Evolutionary conservation across 345 rosid genomes (phyloP), one percentile per base, ranked within the genome.

Genomic region (Cardamine occulta): DNA sequence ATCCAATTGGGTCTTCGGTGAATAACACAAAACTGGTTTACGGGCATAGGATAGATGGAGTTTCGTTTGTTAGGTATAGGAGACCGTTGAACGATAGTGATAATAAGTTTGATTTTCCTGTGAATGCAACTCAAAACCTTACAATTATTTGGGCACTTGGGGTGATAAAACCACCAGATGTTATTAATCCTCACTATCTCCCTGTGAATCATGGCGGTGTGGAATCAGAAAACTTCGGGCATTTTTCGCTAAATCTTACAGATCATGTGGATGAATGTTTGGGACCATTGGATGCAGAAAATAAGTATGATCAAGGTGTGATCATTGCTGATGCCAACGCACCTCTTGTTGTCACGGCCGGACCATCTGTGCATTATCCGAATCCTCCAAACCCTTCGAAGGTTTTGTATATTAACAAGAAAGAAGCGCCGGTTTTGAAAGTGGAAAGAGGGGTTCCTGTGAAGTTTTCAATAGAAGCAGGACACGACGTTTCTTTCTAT

Each of bases 11-110:
- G n/a, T 60, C 74, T 53, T 77, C 86, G 15, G 88, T 88, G 77
- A 95, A 90, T 72, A 88, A 89, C 49, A 90, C 93, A 2, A 69
- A 69, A 70, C 72, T 88, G 82, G 63, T 90, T 75, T 92, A 91
- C 82, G 99, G 99, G 66, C 99, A 92, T 75, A 85, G 97, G 70
- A 95, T 77, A 82, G 99, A 92, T 77, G 97, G 99, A 47, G 93
- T 90, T 65, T 90, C 99, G 1, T 95, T 95, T 79, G 76, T 95
- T 77, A 85, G 96, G 85, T 95, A 85, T 71, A 81, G 80, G 76
- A 86, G 89, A 77, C 87, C 87, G 3, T 70, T 95, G 83, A 80
- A 82, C 48, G 81, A 84, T 3, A 74, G 66, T 24, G 96, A 91
- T 77, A 84, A 83, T 45, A 89, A 85, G 78, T 90, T 85, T 72